phyloP scores from a whole-genome alignment of 2,329 filamentous ascomycete genomes.

The Fusarium pininemorale region DNA sequence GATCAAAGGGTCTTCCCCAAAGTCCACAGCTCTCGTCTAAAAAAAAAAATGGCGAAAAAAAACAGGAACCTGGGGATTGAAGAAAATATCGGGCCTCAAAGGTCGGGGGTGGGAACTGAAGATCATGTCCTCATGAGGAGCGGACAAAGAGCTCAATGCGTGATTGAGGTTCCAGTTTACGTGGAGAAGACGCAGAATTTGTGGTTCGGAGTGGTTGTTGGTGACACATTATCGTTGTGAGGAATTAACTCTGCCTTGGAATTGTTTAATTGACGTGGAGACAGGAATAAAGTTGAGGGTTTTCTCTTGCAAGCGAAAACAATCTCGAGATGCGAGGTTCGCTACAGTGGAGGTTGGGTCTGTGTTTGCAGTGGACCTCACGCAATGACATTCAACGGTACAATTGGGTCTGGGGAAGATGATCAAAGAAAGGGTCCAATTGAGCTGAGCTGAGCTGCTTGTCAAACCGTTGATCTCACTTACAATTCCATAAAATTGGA shows the following conservation, averaged over 20 bases:
- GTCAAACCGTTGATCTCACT: background rate
- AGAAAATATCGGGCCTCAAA: slow-evolving; percentile 1
- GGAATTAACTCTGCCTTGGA: background rate
- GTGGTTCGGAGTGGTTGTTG: background rate
- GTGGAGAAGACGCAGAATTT: background rate
- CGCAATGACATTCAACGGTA: background rate
- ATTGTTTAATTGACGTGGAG: background rate
- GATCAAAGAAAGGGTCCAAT: background rate
- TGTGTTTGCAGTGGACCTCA: background rate
- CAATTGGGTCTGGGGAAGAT: background rate
- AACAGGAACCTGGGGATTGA: slow-evolving; percentile 23
- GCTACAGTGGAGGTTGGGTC: background rate
- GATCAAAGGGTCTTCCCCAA: slow-evolving; percentile 1
- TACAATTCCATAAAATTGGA: background rate
- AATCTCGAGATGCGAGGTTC: background rate
- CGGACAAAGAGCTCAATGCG: slow-evolving; percentile 2
- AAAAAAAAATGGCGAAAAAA: slow-evolving; percentile 10
- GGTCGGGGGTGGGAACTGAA: background rate
- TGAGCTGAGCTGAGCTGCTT: background rate
- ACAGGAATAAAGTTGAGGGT: background rate
- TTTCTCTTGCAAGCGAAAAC: slow-evolving; percentile 7
- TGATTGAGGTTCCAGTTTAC: slow-evolving; percentile 7
- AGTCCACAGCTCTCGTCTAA: background rate
- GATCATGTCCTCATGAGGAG: slow-evolving; percentile 22
- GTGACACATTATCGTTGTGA: background rate